These are phyloP conservation scores for Gnomoniopsis sp. DNA, from an alignment of 2,329 filamentous ascomycete genomes.

Conservation along the genomic window DNA sequence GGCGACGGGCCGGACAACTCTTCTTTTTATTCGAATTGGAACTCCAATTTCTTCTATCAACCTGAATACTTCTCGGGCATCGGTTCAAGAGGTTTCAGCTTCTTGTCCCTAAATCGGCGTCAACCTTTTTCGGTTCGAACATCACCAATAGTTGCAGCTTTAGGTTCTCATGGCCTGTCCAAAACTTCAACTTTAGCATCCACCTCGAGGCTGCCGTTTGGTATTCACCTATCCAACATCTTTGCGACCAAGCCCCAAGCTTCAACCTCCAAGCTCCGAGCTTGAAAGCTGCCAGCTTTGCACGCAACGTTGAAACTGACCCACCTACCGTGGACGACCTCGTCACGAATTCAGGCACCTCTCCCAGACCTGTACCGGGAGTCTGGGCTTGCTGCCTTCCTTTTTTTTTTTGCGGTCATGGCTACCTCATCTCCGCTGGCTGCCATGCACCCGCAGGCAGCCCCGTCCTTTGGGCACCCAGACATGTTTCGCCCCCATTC, in stretches of 20 bases:
- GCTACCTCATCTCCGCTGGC: constrained; percentile 92
- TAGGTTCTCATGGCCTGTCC: constrained; percentile 28
- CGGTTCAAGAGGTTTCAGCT: constrained; percentile 5
- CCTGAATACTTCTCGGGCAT: not conserved
- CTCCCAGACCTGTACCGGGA: constrained; percentile 1
- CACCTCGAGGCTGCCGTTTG: constrained; percentile 25
- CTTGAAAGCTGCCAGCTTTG: not conserved
- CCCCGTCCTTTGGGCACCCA: constrained; percentile 57
- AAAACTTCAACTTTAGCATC: constrained; percentile 19
- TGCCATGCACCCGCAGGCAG: constrained; percentile 78
- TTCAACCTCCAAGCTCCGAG: constrained; percentile 1
- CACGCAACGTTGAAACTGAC: constrained; percentile 4
- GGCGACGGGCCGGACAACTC: constrained; percentile 14
- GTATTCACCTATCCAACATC: constrained; percentile 12
- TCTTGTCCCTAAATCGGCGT: not conserved
- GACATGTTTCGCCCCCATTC: constrained; percentile 52
- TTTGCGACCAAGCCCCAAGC: not conserved
- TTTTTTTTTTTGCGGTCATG: constrained; percentile 55
- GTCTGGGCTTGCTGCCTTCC: constrained; percentile 5
- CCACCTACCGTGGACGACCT: not conserved
- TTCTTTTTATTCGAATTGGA: constrained; percentile 15
- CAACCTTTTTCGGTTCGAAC: constrained; percentile 12
- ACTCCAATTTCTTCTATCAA: not conserved
- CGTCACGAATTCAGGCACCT: constrained; percentile 3
- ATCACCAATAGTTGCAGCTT: constrained; percentile 29